These are phyloP conservation scores for Phytophthora pisi DNA, from an alignment of 352 stramenopile genomes.

Conservation along the genomic window DNA sequence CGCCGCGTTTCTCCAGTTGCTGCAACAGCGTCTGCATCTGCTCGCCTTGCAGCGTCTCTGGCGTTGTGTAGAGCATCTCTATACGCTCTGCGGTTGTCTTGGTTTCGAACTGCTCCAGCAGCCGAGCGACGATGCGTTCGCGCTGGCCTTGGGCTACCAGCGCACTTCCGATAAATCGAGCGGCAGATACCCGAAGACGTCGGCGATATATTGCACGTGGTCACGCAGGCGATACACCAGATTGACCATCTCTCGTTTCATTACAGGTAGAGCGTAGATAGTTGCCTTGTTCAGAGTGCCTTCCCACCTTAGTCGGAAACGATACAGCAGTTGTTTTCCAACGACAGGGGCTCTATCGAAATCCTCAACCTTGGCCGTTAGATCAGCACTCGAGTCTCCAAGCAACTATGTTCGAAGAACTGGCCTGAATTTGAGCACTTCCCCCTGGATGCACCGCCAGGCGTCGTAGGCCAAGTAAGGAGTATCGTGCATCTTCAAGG, in stretches of 20 bases:
- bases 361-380: neutral
- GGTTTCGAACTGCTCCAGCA: constrained; percentile 29
- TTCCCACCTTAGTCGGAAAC: neutral
- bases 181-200: neutral
- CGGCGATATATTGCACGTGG: neutral
- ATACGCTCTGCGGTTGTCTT: constrained; percentile 21
- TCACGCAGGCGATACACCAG: neutral
- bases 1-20: constrained; percentile 32
- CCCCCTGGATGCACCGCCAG: neutral
- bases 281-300: neutral
- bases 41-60: constrained; percentile 74
- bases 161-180: constrained; percentile 6
- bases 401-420: neutral
- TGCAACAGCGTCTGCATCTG: constrained; percentile 54
- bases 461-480: neutral
- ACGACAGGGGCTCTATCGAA: neutral
- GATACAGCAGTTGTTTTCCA: neutral
- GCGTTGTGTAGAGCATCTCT: constrained; percentile 89
- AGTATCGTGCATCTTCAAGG: neutral
- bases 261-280: neutral
- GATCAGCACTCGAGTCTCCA: neutral
- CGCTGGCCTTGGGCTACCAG: constrained; percentile 42
- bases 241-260: neutral
- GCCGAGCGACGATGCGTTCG: constrained; percentile 30
- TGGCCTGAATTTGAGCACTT: too few relatives aligned